A percentile compares a stretch with the other conserved stretches of the same genome.
phyloP scores from a whole-genome alignment of 139 green algal genomes.

The Chlorella sp. region DNA sequence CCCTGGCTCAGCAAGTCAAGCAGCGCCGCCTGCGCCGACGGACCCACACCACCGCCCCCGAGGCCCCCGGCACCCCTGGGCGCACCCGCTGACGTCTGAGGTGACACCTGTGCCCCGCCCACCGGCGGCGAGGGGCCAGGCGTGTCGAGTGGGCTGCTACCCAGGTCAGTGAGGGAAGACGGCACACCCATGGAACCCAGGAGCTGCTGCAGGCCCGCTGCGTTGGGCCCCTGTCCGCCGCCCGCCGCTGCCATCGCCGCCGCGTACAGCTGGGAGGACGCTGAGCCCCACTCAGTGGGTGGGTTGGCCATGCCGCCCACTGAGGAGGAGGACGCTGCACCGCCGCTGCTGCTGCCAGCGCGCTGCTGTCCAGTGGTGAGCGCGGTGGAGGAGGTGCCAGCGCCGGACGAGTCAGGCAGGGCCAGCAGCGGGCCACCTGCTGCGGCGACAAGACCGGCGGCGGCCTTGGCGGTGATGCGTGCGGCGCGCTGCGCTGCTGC shows the following conservation, averaged over 20 bases:
- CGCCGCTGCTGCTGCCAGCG: background rate
- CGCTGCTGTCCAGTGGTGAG: background rate
- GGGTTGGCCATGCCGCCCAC: no score
- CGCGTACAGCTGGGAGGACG: background rate
- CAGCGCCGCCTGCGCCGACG: background rate
- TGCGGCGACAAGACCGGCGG: background rate
- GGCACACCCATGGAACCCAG: background rate
- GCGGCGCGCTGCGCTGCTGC: background rate
- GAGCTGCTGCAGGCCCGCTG: background rate
- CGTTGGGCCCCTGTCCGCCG: background rate
- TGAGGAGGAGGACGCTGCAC: no score
- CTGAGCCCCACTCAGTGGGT: no score
- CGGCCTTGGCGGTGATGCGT: background rate
- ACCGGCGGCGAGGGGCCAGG: no score
- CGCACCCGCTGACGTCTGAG: no score
- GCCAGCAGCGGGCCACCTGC: background rate
- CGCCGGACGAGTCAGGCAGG: background rate
- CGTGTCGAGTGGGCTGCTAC: background rate
- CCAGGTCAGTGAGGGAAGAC: background rate
- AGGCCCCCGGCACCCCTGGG: no score
- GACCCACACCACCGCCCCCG: no score
- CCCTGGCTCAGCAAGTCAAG: background rate
- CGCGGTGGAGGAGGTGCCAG: background rate
- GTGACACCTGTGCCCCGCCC: no score
- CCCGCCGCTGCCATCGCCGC: background rate